Percentiles rank a stretch among this genome's conserved stretches.
Evolutionary conservation across 2,329 filamentous ascomycete species (phyloP).

Genomic region (Colletotrichum tropicale): DNA sequence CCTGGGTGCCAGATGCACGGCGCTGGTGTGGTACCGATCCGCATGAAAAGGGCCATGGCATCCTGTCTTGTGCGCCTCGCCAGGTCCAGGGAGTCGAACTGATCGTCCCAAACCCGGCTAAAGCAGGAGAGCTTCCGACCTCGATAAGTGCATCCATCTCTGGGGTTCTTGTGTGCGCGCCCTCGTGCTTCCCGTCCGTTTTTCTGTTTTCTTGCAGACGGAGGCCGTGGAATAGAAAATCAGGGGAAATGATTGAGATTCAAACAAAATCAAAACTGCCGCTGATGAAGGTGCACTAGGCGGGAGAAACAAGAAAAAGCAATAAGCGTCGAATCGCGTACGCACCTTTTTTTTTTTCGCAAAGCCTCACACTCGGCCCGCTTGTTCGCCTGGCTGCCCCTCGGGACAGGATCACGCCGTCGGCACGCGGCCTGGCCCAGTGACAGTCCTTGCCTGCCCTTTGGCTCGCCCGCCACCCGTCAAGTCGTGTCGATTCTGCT

Average conservation of each 20-base stretch:
- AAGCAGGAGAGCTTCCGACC: neutral
- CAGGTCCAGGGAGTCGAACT: neutral
- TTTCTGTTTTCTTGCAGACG: neutral
- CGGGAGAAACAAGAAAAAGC: conserved; percentile 14
- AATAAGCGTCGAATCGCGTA: conserved; percentile 1
- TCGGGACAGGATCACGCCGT: conserved; percentile 9
- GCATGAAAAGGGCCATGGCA: neutral
- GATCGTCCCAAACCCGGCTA: neutral
- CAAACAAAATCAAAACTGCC: neutral
- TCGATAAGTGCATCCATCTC: neutral
- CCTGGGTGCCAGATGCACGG: neutral
- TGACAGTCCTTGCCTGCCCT: neutral
- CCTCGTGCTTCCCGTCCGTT: neutral
- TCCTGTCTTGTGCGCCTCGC: neutral
- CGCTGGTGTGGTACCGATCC: conserved; percentile 6
- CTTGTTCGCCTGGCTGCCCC: conserved; percentile 2
- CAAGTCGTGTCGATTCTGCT: neutral
- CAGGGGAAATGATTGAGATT: neutral
- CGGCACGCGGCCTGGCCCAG: conserved; percentile 4
- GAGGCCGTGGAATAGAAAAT: neutral
- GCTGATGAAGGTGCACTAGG: conserved; percentile 10
- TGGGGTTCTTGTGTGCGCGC: neutral
- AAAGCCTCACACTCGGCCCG: conserved; percentile 16
- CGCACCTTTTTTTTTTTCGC: neutral
- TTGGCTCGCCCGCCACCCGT: neutral